Conservation (phyloP, 495 filamentous ascomycete genomes). For the Clohesyomyces aquaticus region DNA sequence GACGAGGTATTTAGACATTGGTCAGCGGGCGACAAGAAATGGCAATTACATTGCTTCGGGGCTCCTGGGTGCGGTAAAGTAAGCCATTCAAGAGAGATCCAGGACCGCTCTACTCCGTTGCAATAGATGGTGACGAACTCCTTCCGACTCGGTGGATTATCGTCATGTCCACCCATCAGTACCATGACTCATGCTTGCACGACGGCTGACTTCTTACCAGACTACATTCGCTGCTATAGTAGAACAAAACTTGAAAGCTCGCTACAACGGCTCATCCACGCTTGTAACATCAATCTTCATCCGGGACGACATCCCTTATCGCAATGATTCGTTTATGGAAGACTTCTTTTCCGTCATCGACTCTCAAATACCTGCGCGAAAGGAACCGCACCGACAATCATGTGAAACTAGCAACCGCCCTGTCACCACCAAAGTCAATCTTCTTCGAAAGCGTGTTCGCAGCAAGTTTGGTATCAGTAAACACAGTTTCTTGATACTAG, state of each 20-base stretch:
- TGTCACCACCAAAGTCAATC: too few species aligned
- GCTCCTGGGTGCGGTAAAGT: slow-evolving; percentile 29
- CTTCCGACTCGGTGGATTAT: slow-evolving; percentile 34
- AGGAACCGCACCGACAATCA: too few species aligned
- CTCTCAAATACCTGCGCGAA: neutral
- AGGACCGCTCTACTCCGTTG: too few species aligned
- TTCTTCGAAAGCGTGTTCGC: too few species aligned
- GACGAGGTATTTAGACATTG: slow-evolving; percentile 9
- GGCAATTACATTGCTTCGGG: slow-evolving; percentile 28
- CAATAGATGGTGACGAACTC: slow-evolving; percentile 1
- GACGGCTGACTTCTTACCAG: slow-evolving; percentile 23
- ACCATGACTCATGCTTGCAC: too few species aligned
- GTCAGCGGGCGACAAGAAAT: neutral
- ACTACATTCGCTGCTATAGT: slow-evolving; percentile 18
- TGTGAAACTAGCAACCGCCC: too few species aligned
- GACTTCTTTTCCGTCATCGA: slow-evolving; percentile 17
- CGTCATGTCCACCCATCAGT: too few species aligned
- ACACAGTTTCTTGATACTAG: too few species aligned
- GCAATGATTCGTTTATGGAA: slow-evolving; percentile 4
- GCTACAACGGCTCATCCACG: neutral
- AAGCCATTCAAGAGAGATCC: neutral
- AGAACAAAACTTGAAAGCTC: neutral
- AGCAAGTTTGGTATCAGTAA: too few species aligned
- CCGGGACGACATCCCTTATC: neutral
- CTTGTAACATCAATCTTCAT: slow-evolving; percentile 12